Conservation (phyloP, 805 yeast genomes). For the Wickerhamiella slavikovae region DNA sequence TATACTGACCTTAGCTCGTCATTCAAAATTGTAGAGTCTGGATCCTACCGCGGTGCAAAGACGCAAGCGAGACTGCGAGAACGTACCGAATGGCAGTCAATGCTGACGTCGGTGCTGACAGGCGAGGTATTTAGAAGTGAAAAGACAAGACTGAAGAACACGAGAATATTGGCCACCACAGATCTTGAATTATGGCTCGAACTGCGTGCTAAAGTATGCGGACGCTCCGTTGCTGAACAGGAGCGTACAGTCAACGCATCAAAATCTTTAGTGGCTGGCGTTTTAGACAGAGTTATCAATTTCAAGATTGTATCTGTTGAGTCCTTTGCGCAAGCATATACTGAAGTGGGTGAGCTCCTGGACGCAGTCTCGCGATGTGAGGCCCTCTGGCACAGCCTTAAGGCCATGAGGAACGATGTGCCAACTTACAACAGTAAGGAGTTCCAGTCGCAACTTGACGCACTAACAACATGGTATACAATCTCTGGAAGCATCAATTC, state of each 20-base stretch:
- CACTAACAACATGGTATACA: conserved; percentile 67
- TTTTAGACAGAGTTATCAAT: conserved; percentile 45
- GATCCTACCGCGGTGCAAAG: conserved; percentile 12
- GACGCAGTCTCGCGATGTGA: conserved; percentile 46
- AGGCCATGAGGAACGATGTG: conserved; percentile 61
- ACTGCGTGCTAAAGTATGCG: conserved; percentile 59
- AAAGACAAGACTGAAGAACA: conserved; percentile 37
- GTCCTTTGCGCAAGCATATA: conserved; percentile 19
- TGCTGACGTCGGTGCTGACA: conserved; percentile 73
- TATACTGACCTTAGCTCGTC: conserved; percentile 11
- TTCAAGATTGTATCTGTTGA: conserved; percentile 29
- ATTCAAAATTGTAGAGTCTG: conserved; percentile 10
- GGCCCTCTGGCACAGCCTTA: conserved; percentile 56
- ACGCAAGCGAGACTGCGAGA: conserved; percentile 27
- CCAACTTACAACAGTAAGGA: conserved; percentile 46
- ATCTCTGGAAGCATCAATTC: conserved; percentile 47
- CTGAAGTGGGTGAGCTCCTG: conserved; percentile 35
- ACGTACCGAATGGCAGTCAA: conserved; percentile 87
- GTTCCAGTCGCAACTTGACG: conserved; percentile 47
- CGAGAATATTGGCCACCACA: conserved; percentile 28
- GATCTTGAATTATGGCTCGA: conserved; percentile 68
- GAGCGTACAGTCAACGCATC: conserved; percentile 43
- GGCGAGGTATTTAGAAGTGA: conserved; percentile 91
- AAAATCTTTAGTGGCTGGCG: conserved; percentile 49
- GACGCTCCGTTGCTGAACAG: conserved; percentile 67